A percentile compares a stretch with the other conserved stretches of the same genome.
These are phyloP conservation scores for Geotrichum carabidarum DNA, from an alignment of 1,139 yeast genomes.

Conservation along the genomic window DNA sequence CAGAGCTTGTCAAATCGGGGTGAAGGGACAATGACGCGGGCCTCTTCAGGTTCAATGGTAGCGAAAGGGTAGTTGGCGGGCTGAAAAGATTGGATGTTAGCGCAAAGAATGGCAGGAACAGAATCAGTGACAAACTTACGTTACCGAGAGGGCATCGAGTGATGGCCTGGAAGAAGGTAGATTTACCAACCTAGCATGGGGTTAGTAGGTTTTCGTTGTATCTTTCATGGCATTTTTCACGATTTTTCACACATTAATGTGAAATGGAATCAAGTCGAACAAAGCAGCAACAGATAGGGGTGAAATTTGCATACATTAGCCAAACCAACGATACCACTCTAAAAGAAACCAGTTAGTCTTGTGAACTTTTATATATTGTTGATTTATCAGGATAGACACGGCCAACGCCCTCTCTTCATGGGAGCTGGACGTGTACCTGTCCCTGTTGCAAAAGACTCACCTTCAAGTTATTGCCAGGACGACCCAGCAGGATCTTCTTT, in stretches of 20 bases:
- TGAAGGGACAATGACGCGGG: constrained; percentile 94
- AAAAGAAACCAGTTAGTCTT: neutral
- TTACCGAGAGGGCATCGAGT: constrained; percentile 91
- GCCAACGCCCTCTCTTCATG: no score
- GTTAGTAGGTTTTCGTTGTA: neutral
- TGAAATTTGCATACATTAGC: constrained; percentile 51
- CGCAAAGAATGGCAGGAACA: neutral
- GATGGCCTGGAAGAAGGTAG: constrained; percentile 65
- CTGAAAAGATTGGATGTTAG: neutral
- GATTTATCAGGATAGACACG: neutral
- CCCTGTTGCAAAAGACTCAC: constrained; percentile 15
- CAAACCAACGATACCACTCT: constrained; percentile 90
- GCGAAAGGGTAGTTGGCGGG: constrained; percentile 99
- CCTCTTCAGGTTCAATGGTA: constrained; percentile 98
- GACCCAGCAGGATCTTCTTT: constrained; percentile 85
- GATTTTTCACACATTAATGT: no score
- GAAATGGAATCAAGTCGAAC: no score
- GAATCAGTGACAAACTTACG: constrained; percentile 25
- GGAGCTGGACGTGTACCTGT: neutral
- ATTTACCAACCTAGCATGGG: constrained; percentile 69
- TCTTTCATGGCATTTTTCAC: no score
- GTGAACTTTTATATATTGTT: neutral
- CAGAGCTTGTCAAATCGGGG: constrained; percentile 75
- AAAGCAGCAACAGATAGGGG: neutral
- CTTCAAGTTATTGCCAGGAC: constrained; percentile 75